Conservation (phyloP, 73 alveolate genomes). For the Paramecium caudatum region DNA sequence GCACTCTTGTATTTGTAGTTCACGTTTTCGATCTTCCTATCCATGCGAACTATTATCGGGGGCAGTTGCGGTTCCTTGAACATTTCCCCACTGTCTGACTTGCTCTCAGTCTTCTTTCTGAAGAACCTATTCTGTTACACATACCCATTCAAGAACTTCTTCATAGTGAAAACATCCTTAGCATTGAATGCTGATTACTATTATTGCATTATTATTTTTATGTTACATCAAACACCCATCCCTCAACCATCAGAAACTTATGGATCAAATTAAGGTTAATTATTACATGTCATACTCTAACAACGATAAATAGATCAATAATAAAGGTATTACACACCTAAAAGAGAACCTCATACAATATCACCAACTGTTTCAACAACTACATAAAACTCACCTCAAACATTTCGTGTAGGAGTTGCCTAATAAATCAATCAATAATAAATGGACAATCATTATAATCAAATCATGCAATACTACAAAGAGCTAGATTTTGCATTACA, state of each 20-base stretch:
- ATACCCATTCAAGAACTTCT: constrained; percentile 52
- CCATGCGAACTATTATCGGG: constrained; percentile 1
- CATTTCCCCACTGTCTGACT: not conserved
- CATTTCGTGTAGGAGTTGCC: not conserved
- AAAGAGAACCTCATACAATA: not conserved
- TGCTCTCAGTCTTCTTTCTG: constrained; percentile 30
- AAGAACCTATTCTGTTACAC: constrained; percentile 53
- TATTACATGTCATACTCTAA: not conserved
- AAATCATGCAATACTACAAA: constrained; percentile 32
- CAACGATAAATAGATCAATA: not conserved
- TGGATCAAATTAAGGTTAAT: not conserved
- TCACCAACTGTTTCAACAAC: not conserved
- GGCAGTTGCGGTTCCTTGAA: constrained; percentile 21
- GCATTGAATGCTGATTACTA: constrained; percentile 34
- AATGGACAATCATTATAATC: not conserved
- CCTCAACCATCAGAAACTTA: no score
- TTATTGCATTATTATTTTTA: constrained; percentile 12
- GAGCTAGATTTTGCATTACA: not conserved
- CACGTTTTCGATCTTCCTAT: constrained; percentile 23
- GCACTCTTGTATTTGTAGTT: constrained; percentile 56
- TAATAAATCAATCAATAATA: not conserved
- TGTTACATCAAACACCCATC: no score
- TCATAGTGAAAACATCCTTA: constrained; percentile 53
- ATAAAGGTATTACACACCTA: not conserved
- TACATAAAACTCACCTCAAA: not conserved